A percentile compares a stretch with the other conserved stretches of the same genome.
Conservation (phyloP, 2,329 filamentous ascomycete species). For the Rhinocladiella mackenziei region DNA sequence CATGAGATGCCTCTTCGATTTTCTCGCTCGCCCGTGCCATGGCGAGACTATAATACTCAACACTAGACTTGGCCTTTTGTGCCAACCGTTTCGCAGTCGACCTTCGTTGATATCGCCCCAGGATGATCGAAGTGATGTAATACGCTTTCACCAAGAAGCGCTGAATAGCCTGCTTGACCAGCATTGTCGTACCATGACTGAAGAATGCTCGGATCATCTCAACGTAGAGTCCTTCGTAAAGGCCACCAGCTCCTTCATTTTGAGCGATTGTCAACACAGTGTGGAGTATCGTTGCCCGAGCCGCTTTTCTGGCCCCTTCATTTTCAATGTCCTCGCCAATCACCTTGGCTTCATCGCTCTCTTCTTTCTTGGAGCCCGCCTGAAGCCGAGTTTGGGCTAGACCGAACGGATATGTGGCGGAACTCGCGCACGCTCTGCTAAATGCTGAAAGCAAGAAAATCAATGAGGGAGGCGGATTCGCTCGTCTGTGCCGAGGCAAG, state of each 20-base stretch:
- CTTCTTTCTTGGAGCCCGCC: constrained; percentile 45
- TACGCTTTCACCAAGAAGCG: constrained; percentile 67
- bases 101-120: constrained; percentile 37
- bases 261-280: constrained; percentile 56
- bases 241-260: constrained; percentile 61
- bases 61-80: constrained; percentile 36
- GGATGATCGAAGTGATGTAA: constrained; percentile 56
- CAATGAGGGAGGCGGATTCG: constrained; percentile 50
- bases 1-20: constrained; percentile 29
- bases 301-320: constrained; percentile 34
- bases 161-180: constrained; percentile 76
- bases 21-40: constrained; percentile 39
- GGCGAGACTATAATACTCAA: constrained; percentile 41
- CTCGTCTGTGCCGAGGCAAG: constrained; percentile 51
- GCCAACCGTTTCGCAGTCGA: constrained; percentile 39
- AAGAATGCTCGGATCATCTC: constrained; percentile 82
- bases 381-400: constrained; percentile 79
- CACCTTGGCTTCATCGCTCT: constrained; percentile 34
- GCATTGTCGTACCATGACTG: constrained; percentile 80
- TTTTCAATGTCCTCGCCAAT: constrained; percentile 29
- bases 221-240: constrained; percentile 72
- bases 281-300: constrained; percentile 56
- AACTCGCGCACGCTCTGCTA: constrained; percentile 73
- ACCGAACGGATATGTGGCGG: constrained; percentile 78
- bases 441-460: constrained; percentile 68